Conservation (phyloP, 176 grass and related monocot species). For the Triticum dicoccoides region DNA sequence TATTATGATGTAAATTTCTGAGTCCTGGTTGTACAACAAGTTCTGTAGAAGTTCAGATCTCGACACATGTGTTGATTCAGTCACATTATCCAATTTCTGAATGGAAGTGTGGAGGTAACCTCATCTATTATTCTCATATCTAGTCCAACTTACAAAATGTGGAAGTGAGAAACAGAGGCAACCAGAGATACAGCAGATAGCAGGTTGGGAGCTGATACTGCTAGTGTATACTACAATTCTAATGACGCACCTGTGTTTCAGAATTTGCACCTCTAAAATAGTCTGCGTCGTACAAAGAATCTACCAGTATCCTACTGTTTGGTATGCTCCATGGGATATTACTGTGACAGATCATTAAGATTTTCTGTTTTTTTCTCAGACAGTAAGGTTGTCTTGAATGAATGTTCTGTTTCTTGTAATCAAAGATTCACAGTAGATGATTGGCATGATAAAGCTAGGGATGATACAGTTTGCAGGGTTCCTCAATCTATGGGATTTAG, state of each 20-base stretch:
- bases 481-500: too few species aligned
- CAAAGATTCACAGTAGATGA: background rate
- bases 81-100: background rate
- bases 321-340: conserved; percentile 1
- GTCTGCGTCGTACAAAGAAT: background rate
- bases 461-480: too few species aligned
- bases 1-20: background rate
- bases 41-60: conserved; percentile 4
- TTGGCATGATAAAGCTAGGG: background rate
- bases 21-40: background rate
- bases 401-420: background rate
- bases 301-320: background rate
- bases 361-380: background rate
- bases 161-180: background rate
- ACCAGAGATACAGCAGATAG: background rate
- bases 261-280: background rate
- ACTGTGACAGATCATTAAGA: background rate
- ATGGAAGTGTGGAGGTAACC: background rate
- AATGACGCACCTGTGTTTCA: background rate
- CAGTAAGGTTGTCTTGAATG: background rate
- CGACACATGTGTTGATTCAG: background rate
- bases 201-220: background rate
- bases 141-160: conserved; percentile 19
- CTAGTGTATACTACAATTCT: background rate
- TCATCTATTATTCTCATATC: background rate